Base-by-base conservation (phyloP, 768 basidiomycete species). In the Termitomyces sp. region DNA sequence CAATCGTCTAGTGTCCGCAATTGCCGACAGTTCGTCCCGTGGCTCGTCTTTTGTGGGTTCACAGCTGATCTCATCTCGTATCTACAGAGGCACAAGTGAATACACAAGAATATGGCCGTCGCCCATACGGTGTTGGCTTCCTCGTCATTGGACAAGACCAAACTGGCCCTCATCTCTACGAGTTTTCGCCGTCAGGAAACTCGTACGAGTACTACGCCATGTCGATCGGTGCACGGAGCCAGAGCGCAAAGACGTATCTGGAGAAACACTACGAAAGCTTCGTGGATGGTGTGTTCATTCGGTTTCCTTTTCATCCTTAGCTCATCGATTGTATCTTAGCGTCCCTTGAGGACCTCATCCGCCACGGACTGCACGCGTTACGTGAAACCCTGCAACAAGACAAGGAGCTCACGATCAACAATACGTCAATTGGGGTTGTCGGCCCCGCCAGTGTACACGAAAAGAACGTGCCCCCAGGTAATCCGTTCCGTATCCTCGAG, bases 51-150 rank as follows among this genome's bases (percentile, higher is more conserved):
- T 12, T 31, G 10, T 46, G 40, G 21, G 40, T 29, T 46, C 7
- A 32, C 29, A 7, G n/a, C 38, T 23, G 21, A 48, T 14, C 12
- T 50, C 10, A 1, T 3, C 12, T 41, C 29, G n/a, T 37, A 46
- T 25, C 19, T 66, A 7, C 69, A 96, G 96, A 95, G 84, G 96
- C 97, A 0, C 97, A 99, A 72, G 89, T 94, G 37, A 99, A 98
- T 73, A 99, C 97, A 2, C 96, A 98, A 75, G 92, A 97, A 72
- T 98, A 99, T 69, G 97, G 97, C 56, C 84, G 92, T 61, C 83
- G 97, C 54, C 97, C 97, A 2, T 99, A 99, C 65, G 97, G 97
- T 71, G 97, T 99, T 11, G 97, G 97, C 6, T 96, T 98, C 80
- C 89, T 99, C 46, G 96, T 99, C 61, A 89, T 97, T 62, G 97